Conservation (phyloP, 1,139 yeast genomes). For the Blastobotrys raffinosifermentans region DNA sequence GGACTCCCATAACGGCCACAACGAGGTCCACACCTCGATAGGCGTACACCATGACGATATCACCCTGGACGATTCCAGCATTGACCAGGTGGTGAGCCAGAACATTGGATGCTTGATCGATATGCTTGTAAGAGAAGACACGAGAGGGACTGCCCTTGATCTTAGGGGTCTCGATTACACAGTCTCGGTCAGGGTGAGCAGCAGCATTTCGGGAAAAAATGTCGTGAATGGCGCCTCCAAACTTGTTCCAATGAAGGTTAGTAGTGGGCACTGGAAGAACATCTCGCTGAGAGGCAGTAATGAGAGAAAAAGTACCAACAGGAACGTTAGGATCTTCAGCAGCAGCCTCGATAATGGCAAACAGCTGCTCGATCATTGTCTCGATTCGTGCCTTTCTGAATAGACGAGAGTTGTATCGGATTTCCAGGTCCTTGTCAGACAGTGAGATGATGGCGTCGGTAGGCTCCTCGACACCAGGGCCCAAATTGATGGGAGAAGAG, state of each 20-base stretch:
- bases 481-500: slow-evolving; percentile 17
- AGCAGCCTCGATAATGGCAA: slow-evolving; percentile 43
- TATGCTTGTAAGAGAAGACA: slow-evolving; percentile 73
- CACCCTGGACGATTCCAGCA: slow-evolving; percentile 82
- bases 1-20: slow-evolving; percentile 95
- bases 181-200: slow-evolving; percentile 73
- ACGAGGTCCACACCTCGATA: slow-evolving; percentile 95
- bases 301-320: slow-evolving; percentile 59
- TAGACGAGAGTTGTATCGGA: slow-evolving; percentile 70
- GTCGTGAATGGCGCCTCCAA: slow-evolving; percentile 93
- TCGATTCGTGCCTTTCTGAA: slow-evolving; percentile 65
- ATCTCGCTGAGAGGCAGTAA: slow-evolving; percentile 55
- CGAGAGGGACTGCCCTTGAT: slow-evolving; percentile 51
- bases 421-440: slow-evolving; percentile 34
- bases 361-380: slow-evolving; percentile 67
- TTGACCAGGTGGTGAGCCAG: slow-evolving; percentile 82
- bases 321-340: slow-evolving; percentile 33
- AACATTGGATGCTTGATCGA: slow-evolving; percentile 88
- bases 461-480: slow-evolving; percentile 21
- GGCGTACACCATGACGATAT: slow-evolving; percentile 95
- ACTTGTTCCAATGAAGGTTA: slow-evolving; percentile 85
- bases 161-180: slow-evolving; percentile 89
- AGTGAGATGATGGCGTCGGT: slow-evolving; percentile 59
- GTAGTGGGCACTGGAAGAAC: slow-evolving; percentile 81
- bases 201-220: slow-evolving; percentile 83